These are phyloP conservation scores for Nectriaceae sp. DNA, from an alignment of 2,329 filamentous ascomycete species.

Conservation along the genomic window DNA sequence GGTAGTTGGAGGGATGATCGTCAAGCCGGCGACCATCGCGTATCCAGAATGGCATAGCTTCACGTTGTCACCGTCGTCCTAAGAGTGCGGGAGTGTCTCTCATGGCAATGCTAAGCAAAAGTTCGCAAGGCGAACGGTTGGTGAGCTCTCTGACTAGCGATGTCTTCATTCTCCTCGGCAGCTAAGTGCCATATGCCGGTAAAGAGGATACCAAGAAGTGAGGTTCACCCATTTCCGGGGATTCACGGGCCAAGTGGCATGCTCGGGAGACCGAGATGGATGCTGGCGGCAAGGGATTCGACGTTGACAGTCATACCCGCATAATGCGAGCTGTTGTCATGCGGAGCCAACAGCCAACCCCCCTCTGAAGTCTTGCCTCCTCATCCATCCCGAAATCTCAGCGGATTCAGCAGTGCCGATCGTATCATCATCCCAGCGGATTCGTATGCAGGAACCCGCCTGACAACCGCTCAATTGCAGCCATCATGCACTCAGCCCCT, in stretches of 20 bases:
- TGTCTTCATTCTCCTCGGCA: neutral
- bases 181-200: neutral
- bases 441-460: conserved; percentile 1
- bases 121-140: neutral
- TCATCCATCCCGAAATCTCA: neutral
- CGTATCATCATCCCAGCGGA: neutral
- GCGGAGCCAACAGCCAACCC: no score
- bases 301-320: no score
- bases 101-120: neutral
- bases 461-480: neutral
- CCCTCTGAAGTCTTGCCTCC: neutral
- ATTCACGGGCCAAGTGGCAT: neutral
- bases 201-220: no score
- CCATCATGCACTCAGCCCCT: neutral
- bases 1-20: neutral
- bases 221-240: neutral
- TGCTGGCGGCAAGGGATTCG: no score
- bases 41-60: neutral
- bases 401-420: neutral
- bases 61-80: neutral
- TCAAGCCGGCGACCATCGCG: neutral
- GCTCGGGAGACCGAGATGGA: neutral
- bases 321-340: no score
- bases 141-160: neutral
- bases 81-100: neutral